Evolutionary conservation across 331 rosid species (phyloP).

Genomic region (Rhamnella rubrinervis): DNA sequence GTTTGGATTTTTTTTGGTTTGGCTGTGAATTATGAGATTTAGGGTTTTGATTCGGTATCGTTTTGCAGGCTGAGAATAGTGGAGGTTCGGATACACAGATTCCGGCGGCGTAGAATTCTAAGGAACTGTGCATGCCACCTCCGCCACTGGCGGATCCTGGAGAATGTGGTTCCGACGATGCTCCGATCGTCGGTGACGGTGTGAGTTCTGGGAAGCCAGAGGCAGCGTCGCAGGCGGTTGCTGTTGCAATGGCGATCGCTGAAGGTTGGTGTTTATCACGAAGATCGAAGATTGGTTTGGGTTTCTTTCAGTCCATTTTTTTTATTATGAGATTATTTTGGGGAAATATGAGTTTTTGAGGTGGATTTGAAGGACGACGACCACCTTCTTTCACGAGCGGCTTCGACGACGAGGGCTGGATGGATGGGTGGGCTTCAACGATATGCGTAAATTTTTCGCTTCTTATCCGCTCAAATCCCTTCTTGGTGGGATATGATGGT

Average conservation of each 20-base stretch:
- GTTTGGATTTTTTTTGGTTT: slow-evolving; percentile 11
- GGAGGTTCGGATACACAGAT: slow-evolving; percentile 61
- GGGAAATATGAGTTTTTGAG: slow-evolving; percentile 1
- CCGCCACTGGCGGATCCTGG: slow-evolving; percentile 72
- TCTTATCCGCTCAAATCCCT: no score
- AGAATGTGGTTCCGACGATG: slow-evolving; percentile 57
- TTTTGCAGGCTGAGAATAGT: slow-evolving; percentile 69
- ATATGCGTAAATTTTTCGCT: no score
- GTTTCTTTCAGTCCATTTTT: background rate
- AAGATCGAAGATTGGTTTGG: slow-evolving; percentile 15
- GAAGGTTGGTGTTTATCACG: slow-evolving; percentile 56
- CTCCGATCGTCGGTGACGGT: slow-evolving; percentile 63
- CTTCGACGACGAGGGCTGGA: no score
- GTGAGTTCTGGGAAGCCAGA: slow-evolving; percentile 56
- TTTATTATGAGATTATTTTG: background rate
- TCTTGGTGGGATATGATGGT: no score
- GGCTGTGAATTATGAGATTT: slow-evolving; percentile 29
- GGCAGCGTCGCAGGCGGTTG: slow-evolving; percentile 49
- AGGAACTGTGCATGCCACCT: slow-evolving; percentile 48
- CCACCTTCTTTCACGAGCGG: no score
- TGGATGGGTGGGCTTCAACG: no score
- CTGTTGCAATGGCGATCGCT: slow-evolving; percentile 60
- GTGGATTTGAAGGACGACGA: background rate
- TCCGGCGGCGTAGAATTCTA: slow-evolving; percentile 66
- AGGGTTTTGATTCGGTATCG: slow-evolving; percentile 31